phyloP scores from a whole-genome alignment of 2,329 filamentous ascomycete species.

The Nemania sp. region DNA sequence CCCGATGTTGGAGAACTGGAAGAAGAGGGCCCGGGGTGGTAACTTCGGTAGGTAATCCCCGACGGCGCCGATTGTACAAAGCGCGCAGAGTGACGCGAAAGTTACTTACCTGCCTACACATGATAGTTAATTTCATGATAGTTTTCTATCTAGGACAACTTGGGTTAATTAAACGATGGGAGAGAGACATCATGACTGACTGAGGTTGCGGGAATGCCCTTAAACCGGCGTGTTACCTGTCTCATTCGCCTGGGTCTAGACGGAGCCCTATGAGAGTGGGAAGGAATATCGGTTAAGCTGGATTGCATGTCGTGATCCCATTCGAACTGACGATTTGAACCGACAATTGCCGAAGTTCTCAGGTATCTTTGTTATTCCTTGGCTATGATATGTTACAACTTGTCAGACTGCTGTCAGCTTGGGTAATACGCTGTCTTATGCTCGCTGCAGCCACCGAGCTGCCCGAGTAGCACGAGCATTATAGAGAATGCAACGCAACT shows the following conservation, averaged over 20 bases:
- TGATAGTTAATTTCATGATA: neutral
- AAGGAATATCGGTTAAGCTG: neutral
- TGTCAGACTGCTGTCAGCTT: no score
- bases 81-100: neutral
- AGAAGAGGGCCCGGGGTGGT: no score
- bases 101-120: no score
- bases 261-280: neutral
- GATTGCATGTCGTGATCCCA: neutral
- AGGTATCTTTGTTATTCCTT: no score
- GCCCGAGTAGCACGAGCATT: neutral
- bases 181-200: neutral
- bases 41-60: no score
- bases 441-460: neutral
- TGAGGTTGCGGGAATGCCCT: neutral
- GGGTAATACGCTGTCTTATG: no score
- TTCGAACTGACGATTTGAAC: no score
- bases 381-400: no score
- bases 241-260: neutral
- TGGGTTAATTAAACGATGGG: neutral
- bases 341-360: no score
- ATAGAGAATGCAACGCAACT: no score
- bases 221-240: neutral
- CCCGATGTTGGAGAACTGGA: conserved; percentile 16
- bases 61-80: neutral
- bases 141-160: neutral